phyloP scores from a whole-genome alignment of 345 rosid species.

The Aegle marmelos region DNA sequence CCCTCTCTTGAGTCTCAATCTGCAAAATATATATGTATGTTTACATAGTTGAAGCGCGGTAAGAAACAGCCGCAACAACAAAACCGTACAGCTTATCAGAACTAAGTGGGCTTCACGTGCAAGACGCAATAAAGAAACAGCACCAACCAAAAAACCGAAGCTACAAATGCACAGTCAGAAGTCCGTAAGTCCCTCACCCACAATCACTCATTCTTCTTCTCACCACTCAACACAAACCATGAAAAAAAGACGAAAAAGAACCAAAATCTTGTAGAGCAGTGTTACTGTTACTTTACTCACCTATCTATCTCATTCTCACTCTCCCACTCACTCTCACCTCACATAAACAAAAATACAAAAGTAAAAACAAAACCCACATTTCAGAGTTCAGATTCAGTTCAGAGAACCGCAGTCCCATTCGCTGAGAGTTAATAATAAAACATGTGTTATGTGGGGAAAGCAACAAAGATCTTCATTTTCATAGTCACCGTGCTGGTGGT shows the following conservation, averaged over 20 bases:
- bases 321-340: no score
- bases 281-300: no score
- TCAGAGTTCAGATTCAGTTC: conserved; percentile 18
- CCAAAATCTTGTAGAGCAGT: neutral
- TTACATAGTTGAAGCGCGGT: no score
- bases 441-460: conserved; percentile 96
- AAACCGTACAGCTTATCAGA: neutral
- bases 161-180: neutral
- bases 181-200: no score
- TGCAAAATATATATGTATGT: no score
- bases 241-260: conserved; percentile 29
- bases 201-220: neutral
- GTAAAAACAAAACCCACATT: neutral
- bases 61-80: neutral
- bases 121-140: neutral
- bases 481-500: conserved; percentile 63
- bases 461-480: conserved; percentile 99
- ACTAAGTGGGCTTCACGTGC: conserved; percentile 15
- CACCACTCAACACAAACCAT: conserved; percentile 10
- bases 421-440: neutral
- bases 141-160: neutral
- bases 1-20: no score
- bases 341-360: neutral
- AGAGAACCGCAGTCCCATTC: neutral
- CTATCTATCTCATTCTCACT: no score